Percentiles rank a stretch among this genome's conserved stretches.
Conservation (phyloP, 1,139 yeast species). For the Candida tetrigidarum region DNA sequence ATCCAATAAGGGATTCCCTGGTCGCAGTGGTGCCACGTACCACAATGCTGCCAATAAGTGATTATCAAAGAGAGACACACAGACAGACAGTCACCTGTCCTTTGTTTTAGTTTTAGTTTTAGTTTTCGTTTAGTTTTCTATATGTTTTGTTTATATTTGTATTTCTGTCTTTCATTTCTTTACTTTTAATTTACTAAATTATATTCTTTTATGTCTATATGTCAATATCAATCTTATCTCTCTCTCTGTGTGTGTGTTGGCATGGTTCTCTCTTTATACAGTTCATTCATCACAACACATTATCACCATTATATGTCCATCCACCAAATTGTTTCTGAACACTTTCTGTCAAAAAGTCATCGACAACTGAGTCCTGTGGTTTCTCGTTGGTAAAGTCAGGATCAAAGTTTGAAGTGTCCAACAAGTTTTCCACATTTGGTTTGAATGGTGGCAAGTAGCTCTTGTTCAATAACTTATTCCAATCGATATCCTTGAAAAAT, state of each 20-base stretch:
- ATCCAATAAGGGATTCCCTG: conserved; percentile 43
- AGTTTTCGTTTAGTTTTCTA: conserved; percentile 1
- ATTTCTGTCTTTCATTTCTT: neutral
- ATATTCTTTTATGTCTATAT: conserved; percentile 2
- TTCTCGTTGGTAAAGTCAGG: conserved; percentile 90
- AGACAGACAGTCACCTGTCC: neutral
- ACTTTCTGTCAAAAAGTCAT: conserved; percentile 84
- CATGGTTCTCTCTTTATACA: conserved; percentile 1
- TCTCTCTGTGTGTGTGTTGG: neutral
- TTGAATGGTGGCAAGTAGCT: conserved; percentile 95
- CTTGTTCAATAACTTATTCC: conserved; percentile 83
- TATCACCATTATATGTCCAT: conserved; percentile 91
- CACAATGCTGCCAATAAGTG: conserved; percentile 40
- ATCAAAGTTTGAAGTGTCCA: conserved; percentile 93
- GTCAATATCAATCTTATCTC: neutral
- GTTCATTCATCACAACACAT: conserved; percentile 19
- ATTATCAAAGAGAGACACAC: neutral
- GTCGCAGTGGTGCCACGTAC: conserved; percentile 43
- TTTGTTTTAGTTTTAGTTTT: neutral
- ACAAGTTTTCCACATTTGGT: conserved; percentile 85
- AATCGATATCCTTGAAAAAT: conserved; percentile 89
- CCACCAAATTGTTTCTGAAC: conserved; percentile 98
- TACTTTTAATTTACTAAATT: neutral
- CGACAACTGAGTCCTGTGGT: conserved; percentile 96
- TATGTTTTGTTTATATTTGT: neutral